phyloP scores from a whole-genome alignment of 2,329 filamentous ascomycete species.

The Allantophomopsis cytisporea region DNA sequence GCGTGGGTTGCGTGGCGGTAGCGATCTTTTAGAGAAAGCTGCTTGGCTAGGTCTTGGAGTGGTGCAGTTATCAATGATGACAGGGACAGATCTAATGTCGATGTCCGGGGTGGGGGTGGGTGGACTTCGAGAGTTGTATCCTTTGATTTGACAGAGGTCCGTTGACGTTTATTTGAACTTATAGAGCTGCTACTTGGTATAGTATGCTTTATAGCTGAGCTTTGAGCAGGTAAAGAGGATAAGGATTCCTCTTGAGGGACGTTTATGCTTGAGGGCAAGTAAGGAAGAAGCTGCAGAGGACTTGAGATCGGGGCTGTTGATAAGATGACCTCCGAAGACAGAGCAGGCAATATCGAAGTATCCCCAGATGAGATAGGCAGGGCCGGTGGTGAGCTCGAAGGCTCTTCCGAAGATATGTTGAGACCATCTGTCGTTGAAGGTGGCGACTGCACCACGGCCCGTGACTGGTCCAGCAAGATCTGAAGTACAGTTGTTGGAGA shows the following conservation, averaged over 20 bases:
- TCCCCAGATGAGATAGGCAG: too few relatives aligned
- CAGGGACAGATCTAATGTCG: constrained; percentile 28
- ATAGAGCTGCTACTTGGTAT: too few relatives aligned
- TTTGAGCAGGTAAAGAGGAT: constrained; percentile 9
- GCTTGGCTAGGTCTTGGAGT: constrained; percentile 35
- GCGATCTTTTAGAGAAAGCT: constrained; percentile 34
- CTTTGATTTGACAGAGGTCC: background rate
- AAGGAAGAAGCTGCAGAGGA: background rate
- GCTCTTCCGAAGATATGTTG: too few relatives aligned
- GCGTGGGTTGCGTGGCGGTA: constrained; percentile 36
- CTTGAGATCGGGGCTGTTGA: too few relatives aligned
- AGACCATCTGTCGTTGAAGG: too few relatives aligned
- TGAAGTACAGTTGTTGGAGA: constrained; percentile 38
- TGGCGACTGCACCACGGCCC: too few relatives aligned
- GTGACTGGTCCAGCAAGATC: constrained; percentile 24
- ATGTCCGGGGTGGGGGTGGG: constrained; percentile 37
- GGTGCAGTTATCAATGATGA: constrained; percentile 38
- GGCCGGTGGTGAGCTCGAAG: too few relatives aligned
- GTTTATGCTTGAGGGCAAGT: background rate
- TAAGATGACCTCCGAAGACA: too few relatives aligned
- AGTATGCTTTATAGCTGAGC: background rate
- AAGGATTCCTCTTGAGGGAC: constrained; percentile 2
- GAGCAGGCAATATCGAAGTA: too few relatives aligned
- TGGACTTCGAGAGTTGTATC: constrained; percentile 29
- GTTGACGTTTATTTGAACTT: too few relatives aligned